Evolutionary conservation across 208 protist species (phyloP), one percentile per base, ranked within the genome.

Genomic region (Novymonas esmeraldas): DNA sequence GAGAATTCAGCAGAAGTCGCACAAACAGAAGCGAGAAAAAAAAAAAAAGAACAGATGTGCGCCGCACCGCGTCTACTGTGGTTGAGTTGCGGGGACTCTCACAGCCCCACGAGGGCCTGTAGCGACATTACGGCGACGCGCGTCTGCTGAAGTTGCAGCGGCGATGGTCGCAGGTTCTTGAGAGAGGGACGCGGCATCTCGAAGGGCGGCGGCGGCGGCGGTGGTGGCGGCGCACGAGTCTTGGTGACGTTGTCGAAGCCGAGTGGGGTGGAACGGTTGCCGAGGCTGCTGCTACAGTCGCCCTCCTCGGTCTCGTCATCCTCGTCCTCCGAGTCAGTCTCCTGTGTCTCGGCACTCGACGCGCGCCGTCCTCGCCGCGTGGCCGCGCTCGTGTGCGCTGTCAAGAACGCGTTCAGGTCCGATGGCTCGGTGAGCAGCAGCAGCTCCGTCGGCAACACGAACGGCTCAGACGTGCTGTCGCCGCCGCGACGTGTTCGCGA

Each of bases 301-400:
- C 31, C 59, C 20, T 38, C 42, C 5, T 46, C 44, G n/a, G 31
- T 45, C 20, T 58, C 20, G 29, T 70, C 41, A 1, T 66, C 52
- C 5, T 24, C 42, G 22, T 34, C 24, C 36, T 50, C 42, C 0
- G 44, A 0, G 0, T 56, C 34, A 4, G 45, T 54, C 3, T 45
- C 45, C 26, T 50, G 26, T 14, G 34, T n/a, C 5, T 7, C 31
- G 26, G 31, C 13, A 5, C n/a, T n/a, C n/a, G n/a, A n/a, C n/a
- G n/a, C n/a, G n/a, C n/a, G n/a, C n/a, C n/a, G n/a, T n/a, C n/a
- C n/a, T 39, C 48, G 20, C 2, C 3, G 1, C 11, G 55, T 2
- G n/a, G 22, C 39, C 13, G 9, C 38, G 13, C 1, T 16, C 4
- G n/a, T 3, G 26, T 33, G 38, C 6, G 22, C 9, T 13, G 3